A percentile compares a stretch with the other conserved stretches of the same genome.
phyloP scores from a whole-genome alignment of 2,329 filamentous ascomycete genomes.

The Westerdykella sp. region DNA sequence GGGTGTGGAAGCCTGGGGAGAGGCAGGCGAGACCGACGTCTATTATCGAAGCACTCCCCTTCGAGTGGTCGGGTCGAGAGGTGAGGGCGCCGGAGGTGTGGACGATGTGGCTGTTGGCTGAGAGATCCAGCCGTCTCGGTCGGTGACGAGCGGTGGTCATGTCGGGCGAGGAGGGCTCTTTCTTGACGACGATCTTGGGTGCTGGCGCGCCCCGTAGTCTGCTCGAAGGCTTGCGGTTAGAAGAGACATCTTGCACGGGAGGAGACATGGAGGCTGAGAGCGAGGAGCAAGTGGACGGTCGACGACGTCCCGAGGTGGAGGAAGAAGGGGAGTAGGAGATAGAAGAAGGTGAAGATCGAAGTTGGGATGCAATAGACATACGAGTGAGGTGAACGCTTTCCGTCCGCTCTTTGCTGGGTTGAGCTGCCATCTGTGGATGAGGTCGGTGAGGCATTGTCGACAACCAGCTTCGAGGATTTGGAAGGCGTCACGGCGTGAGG shows the following conservation, averaged over 20 bases:
- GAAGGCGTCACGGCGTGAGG: conserved; percentile 36
- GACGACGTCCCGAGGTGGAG: conserved; percentile 9
- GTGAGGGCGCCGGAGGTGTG: conserved; percentile 45
- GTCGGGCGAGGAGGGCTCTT: conserved; percentile 83
- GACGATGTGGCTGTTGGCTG: conserved; percentile 44
- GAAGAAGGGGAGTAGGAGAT: conserved; percentile 15
- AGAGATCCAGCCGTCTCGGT: conserved; percentile 71
- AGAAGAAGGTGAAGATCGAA: conserved; percentile 10
- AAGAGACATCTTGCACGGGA: conserved; percentile 16
- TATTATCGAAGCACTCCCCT: conserved; percentile 71
- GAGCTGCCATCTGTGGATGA: conserved; percentile 34
- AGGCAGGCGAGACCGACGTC: conserved; percentile 91
- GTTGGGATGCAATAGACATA: conserved; percentile 35
- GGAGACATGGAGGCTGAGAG: conserved; percentile 23
- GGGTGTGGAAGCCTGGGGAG: conserved; percentile 91
- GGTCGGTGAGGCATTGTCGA: conserved; percentile 35
- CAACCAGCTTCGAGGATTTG: conserved; percentile 29
- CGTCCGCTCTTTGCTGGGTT: conserved; percentile 38
- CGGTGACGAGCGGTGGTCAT: conserved; percentile 67
- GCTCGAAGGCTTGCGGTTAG: conserved; percentile 38
- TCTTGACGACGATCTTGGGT: conserved; percentile 90
- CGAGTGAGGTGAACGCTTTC: conserved; percentile 51
- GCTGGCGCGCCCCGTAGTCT: conserved; percentile 50
- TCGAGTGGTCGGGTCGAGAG: conserved; percentile 64
- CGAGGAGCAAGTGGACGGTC: conserved; percentile 12